Percentiles rank a stretch among this genome's conserved stretches.
Evolutionary conservation across 2,329 filamentous ascomycete species (phyloP).

Genomic region (Sporothrix curviconia): DNA sequence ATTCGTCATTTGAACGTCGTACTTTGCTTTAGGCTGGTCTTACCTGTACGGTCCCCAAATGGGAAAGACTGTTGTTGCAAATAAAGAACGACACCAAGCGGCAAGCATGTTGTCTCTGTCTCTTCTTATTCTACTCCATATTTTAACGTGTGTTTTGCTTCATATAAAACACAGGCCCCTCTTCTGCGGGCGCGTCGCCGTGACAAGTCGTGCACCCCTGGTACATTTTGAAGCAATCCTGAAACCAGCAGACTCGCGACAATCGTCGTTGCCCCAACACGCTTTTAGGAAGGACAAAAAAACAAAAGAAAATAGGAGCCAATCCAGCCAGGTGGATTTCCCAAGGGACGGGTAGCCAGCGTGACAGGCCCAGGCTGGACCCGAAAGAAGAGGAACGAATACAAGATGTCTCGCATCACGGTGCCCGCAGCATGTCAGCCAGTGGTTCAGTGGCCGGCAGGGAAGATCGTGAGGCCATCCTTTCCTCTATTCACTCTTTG

Average conservation of each 20-base stretch:
- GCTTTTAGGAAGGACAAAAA: not conserved
- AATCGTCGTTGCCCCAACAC: not conserved
- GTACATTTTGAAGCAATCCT: slow-evolving; percentile 35
- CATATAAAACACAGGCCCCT: not conserved
- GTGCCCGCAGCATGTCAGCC: not conserved
- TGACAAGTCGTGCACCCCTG: slow-evolving; percentile 7
- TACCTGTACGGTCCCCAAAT: no score
- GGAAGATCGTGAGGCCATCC: not conserved
- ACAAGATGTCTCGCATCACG: not conserved
- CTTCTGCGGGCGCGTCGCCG: not conserved
- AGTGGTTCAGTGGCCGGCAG: not conserved
- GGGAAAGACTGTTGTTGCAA: no score
- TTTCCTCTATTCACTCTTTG: not conserved
- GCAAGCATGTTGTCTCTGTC: not conserved
- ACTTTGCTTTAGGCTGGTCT: no score
- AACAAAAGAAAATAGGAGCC: not conserved
- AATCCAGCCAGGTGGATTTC: not conserved
- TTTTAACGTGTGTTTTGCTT: slow-evolving; percentile 11
- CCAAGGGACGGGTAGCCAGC: not conserved
- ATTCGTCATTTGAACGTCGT: no score
- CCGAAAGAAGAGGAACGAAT: not conserved
- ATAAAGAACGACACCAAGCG: no score
- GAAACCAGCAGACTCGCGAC: slow-evolving; percentile 27
- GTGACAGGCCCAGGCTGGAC: not conserved
- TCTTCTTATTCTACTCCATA: not conserved